phyloP scores from a whole-genome alignment of 177 flowering plant species.

The Vitis hybrid region DNA sequence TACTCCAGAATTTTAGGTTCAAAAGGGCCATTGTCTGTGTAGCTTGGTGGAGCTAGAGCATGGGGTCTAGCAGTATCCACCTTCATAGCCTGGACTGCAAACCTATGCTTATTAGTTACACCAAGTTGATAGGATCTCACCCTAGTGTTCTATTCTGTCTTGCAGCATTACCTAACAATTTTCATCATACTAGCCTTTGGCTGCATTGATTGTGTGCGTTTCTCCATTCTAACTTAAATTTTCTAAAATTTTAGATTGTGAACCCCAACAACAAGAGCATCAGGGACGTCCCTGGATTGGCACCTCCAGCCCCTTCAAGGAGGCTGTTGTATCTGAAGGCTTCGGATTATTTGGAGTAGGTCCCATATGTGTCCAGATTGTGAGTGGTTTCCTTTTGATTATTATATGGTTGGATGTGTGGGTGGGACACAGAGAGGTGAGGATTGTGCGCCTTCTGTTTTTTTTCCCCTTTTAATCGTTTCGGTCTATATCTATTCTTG shows the following conservation, averaged over 20 bases:
- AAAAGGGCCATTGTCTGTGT: too few species aligned
- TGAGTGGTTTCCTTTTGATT: not conserved
- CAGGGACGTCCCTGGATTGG: conserved; percentile 89
- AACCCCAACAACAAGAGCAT: conserved; percentile 82
- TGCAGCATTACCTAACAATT: too few species aligned
- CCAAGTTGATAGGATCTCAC: too few species aligned
- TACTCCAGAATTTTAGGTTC: too few species aligned
- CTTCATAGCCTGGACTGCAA: too few species aligned
- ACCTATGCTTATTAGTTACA: too few species aligned
- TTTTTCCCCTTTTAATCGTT: not conserved
- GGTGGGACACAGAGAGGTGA: conserved; percentile 4
- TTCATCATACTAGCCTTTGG: not conserved
- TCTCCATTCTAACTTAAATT: not conserved
- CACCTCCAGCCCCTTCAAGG: conserved; percentile 93
- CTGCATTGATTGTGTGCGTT: not conserved
- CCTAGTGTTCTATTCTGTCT: too few species aligned
- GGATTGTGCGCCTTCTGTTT: conserved; percentile 2
- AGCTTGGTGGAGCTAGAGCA: too few species aligned
- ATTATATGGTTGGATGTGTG: not conserved
- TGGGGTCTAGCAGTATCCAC: too few species aligned
- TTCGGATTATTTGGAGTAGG: conserved; percentile 15
- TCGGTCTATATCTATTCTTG: conserved; percentile 14
- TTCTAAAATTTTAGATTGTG: conserved; percentile 54
- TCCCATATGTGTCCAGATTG: not conserved
- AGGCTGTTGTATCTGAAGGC: conserved; percentile 53